Evolutionary conservation across 495 filamentous ascomycete species (phyloP).

Genomic region (Penicillium chermesinum): DNA sequence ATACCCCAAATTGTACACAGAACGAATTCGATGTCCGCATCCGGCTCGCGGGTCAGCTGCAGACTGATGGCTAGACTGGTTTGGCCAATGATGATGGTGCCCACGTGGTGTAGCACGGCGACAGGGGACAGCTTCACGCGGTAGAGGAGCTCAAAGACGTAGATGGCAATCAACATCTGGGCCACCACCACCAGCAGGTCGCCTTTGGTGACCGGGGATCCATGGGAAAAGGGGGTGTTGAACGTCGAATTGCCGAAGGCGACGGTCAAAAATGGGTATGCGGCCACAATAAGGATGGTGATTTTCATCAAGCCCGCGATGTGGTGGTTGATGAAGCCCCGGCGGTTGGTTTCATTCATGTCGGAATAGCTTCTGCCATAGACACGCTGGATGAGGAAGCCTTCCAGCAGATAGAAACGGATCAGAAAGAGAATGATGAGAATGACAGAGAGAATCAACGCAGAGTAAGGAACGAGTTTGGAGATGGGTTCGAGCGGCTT

Average conservation of each 20-base stretch:
- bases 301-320: conserved; percentile 44
- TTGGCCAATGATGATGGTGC: conserved; percentile 45
- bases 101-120: conserved; percentile 41
- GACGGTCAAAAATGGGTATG: conserved; percentile 42
- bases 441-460: conserved; percentile 39
- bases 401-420: conserved; percentile 41
- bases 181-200: conserved; percentile 39
- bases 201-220: conserved; percentile 33
- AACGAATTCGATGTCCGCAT: conserved; percentile 46
- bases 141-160: conserved; percentile 46
- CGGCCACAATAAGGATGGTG: conserved; percentile 36
- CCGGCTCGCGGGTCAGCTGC: conserved; percentile 30
- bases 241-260: conserved; percentile 32
- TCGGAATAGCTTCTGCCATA: conserved; percentile 35
- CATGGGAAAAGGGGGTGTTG: conserved; percentile 24
- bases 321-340: conserved; percentile 49
- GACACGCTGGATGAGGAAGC: conserved; percentile 30
- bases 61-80: conserved; percentile 43
- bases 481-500: conserved; percentile 27
- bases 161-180: conserved; percentile 46
- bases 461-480: conserved; percentile 37
- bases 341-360: conserved; percentile 33
- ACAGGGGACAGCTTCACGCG: conserved; percentile 38
- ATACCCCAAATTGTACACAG: conserved; percentile 47
- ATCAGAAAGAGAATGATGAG: conserved; percentile 39